phyloP scores from a whole-genome alignment of 2,329 filamentous ascomycete genomes.

The Colletotrichum camelliae region DNA sequence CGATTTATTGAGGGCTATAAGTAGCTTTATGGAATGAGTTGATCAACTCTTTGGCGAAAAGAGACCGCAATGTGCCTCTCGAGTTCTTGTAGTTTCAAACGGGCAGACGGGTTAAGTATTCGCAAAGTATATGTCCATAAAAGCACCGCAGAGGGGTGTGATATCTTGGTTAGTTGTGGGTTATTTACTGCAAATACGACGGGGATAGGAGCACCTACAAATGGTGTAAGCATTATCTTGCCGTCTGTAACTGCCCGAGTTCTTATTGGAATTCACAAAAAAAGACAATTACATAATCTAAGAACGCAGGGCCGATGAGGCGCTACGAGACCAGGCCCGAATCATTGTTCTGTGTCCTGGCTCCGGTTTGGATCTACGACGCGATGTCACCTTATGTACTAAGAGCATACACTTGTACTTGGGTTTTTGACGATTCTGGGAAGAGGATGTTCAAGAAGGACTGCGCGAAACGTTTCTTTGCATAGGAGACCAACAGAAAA shows the following conservation, averaged over 20 bases:
- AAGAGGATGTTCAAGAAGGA: rapidly evolving
- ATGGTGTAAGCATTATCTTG: rapidly evolving
- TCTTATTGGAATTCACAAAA: neutral
- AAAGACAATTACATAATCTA: rapidly evolving
- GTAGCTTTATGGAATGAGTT: no score
- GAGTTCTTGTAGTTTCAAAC: no score
- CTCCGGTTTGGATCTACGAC: rapidly evolving
- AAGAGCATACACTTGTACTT: neutral
- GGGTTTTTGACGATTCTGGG: neutral
- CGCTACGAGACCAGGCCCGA: neutral
- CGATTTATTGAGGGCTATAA: no score
- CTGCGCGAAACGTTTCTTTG: neutral
- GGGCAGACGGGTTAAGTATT: no score
- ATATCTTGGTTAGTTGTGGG: no score
- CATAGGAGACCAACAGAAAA: neutral
- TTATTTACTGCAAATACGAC: neutral
- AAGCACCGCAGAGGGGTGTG: no score
- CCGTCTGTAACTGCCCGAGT: neutral
- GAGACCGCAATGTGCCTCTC: no score
- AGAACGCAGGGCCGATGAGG: rapidly evolving
- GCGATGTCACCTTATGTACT: neutral
- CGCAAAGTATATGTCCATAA: no score
- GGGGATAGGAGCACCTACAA: neutral
- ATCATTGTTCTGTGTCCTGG: neutral
- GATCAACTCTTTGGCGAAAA: no score